A percentile compares a stretch with the other conserved stretches of the same genome.
Evolutionary conservation across 164 flowering plant genomes (phyloP).

Genomic region (Berberis vulgaris): DNA sequence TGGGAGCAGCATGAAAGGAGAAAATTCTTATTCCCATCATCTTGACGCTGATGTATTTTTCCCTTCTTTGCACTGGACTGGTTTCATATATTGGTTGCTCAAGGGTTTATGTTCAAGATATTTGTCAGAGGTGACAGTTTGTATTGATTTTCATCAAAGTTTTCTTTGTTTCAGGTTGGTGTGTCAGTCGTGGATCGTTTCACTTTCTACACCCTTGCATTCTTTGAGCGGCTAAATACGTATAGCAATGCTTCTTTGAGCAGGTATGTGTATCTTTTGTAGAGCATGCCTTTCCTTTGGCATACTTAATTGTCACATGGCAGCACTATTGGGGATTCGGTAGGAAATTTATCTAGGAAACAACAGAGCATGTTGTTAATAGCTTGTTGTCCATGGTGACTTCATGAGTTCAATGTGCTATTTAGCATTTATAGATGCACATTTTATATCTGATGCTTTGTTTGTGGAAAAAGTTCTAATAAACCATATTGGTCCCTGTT

Average conservation of each 20-base stretch:
- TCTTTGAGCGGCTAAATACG: constrained; percentile 90
- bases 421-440: too few species aligned
- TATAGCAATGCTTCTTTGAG: constrained; percentile 84
- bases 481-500: too few species aligned
- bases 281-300: not conserved
- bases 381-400: too few species aligned
- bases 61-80: not conserved
- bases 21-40: constrained; percentile 98
- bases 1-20: constrained; percentile 98
- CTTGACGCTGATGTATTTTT: constrained; percentile 90
- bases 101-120: not conserved
- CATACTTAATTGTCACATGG: too few species aligned
- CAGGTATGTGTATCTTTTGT: constrained; percentile 42
- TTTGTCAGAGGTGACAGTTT: not conserved
- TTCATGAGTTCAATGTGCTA: too few species aligned
- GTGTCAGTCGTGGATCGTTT: constrained; percentile 98
- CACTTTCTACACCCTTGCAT: constrained; percentile 89
- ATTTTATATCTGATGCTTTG: too few species aligned
- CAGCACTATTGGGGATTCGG: too few species aligned
- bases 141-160: not conserved
- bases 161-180: constrained; percentile 56
- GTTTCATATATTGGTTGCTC: not conserved
- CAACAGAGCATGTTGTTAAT: too few species aligned
- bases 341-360: too few species aligned
- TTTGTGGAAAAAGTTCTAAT: too few species aligned